A percentile compares a stretch with the other conserved stretches of the same genome.
Evolutionary conservation across 805 yeast species (phyloP).

Genomic region (Myxozyma nipponensis): DNA sequence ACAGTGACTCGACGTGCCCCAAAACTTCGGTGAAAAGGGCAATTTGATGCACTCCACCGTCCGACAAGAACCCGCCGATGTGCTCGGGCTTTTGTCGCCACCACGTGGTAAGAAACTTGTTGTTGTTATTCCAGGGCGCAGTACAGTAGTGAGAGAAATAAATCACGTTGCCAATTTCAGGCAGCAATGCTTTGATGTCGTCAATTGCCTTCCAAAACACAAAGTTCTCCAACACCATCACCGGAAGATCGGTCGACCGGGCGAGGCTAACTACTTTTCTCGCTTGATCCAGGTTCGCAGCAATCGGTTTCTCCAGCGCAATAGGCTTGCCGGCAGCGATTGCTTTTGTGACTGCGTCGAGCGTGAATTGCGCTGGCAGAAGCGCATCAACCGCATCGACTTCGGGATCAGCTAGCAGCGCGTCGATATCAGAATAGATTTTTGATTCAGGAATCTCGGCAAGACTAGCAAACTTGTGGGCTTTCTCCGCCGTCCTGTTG

Average conservation of each 20-base stretch:
- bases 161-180: conserved; percentile 63
- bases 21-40: conserved; percentile 79
- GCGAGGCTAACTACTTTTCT: conserved; percentile 68
- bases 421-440: conserved; percentile 60
- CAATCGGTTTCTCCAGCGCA: conserved; percentile 85
- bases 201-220: conserved; percentile 60
- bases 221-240: conserved; percentile 85
- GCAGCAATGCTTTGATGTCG: conserved; percentile 53
- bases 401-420: conserved; percentile 58
- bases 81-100: conserved; percentile 94
- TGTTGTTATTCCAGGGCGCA: conserved; percentile 49
- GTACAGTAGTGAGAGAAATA: conserved; percentile 41
- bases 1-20: conserved; percentile 60
- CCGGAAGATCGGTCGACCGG: conserved; percentile 58
- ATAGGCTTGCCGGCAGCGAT: conserved; percentile 73
- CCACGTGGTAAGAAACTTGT: conserved; percentile 54
- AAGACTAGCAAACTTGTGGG: conserved; percentile 65
- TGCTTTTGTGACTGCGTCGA: conserved; percentile 64
- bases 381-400: conserved; percentile 80
- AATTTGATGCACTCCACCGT: conserved; percentile 95
- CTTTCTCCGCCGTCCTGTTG: conserved; percentile 82
- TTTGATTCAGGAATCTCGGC: conserved; percentile 51
- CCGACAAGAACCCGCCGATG: conserved; percentile 81
- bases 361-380: conserved; percentile 82
- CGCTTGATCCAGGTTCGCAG: conserved; percentile 80